Conservation (phyloP, 768 basidiomycete species). For the Pleurotus ostreatus region DNA sequence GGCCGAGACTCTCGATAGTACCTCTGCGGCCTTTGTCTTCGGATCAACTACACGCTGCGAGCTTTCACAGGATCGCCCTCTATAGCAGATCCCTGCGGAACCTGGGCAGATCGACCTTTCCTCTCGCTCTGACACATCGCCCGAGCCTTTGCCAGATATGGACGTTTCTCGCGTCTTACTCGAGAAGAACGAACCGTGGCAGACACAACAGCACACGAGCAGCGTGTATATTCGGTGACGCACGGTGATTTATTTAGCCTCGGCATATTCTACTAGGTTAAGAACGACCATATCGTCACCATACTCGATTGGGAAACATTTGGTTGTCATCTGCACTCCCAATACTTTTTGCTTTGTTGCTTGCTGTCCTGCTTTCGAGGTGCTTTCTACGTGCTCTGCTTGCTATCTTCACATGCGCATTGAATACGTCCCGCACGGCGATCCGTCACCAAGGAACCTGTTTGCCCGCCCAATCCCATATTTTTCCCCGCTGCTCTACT, state of each 20-base stretch:
- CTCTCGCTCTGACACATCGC: neutral
- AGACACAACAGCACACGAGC: too few species aligned
- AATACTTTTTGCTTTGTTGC: neutral
- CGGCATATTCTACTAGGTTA: conserved; percentile 37
- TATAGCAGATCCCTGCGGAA: neutral
- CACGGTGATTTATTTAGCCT: conserved; percentile 36
- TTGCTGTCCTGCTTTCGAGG: neutral
- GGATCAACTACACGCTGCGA: neutral
- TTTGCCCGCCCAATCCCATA: conserved; percentile 59
- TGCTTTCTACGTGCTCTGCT: too few species aligned
- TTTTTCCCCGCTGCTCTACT: conserved; percentile 37
- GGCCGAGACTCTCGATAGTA: conserved; percentile 1
- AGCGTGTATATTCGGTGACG: conserved; percentile 17
- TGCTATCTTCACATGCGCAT: too few species aligned
- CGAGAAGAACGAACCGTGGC: too few species aligned
- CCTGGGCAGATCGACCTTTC: neutral
- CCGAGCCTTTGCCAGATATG: neutral
- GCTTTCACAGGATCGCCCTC: neutral
- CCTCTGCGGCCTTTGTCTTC: neutral
- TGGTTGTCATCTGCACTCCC: conserved; percentile 12
- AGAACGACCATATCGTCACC: conserved; percentile 20
- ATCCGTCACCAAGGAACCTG: conserved; percentile 36
- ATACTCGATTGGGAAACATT: too few species aligned
- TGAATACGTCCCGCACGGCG: neutral
- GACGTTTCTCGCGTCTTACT: neutral